phyloP scores from a whole-genome alignment of 139 green algal genomes.

The Picochlorum sp. region DNA sequence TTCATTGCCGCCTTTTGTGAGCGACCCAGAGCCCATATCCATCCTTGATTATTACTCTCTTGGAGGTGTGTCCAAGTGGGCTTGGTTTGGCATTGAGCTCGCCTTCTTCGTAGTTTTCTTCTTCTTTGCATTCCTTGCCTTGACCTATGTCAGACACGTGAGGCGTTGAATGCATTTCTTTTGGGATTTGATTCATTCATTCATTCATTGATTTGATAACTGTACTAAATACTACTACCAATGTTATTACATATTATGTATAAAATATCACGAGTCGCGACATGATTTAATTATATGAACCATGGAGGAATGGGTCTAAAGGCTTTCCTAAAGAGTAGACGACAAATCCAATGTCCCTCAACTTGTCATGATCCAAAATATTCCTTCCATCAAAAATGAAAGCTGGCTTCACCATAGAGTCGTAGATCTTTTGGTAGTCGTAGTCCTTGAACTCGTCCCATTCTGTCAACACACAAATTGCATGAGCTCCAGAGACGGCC shows the following conservation, averaged over 20 bases:
- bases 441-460: conserved; percentile 96
- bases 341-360: conserved; percentile 92
- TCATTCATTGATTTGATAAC: no score
- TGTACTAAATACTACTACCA: no score
- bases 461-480: conserved; percentile 90
- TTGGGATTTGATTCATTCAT: no score
- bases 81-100: conserved; percentile 45
- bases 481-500: conserved; percentile 69
- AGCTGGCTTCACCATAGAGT: conserved; percentile 94
- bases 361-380: conserved; percentile 80
- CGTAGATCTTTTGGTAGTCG: conserved; percentile 59
- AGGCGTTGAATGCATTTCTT: conserved; percentile 13
- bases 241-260: no score
- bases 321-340: conserved; percentile 98
- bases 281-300: conserved; percentile 21
- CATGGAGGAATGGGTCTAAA: conserved; percentile 92
- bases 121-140: conserved; percentile 30
- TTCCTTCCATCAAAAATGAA: conserved; percentile 99
- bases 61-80: conserved; percentile 43
- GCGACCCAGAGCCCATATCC: conserved; percentile 13
- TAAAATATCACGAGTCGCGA: no score
- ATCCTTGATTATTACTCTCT: conserved; percentile 57
- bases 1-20: background rate
- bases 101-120: conserved; percentile 50
- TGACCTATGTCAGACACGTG: conserved; percentile 40